Base-by-base conservation (phyloP, 371 early-diverging fungal species). In the Syncephalastrum racemosum region DNA sequence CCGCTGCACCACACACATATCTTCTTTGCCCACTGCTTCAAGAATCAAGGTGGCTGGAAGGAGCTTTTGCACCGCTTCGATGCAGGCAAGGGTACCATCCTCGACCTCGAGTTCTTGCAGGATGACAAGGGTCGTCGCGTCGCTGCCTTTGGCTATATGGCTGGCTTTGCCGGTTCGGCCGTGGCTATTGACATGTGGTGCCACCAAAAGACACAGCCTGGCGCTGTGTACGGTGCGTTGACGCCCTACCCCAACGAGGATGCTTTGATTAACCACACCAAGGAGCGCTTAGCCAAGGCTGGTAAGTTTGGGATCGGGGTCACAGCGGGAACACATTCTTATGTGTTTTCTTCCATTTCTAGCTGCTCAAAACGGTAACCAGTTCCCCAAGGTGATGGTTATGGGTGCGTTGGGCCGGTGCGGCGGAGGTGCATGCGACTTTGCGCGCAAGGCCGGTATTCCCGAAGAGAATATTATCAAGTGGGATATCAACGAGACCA, bases 391-490 rank as follows among this genome's bases (percentile, higher is more conserved):
- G 59, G 85, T 98, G 16, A 91, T 98, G 92, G 95, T 98, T 4
- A 95, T 97, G 90, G 98, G 98, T 42, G 98, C 98, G 36, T 71
- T 94, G 45, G 98, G 98, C 50, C 91, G 98, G 40, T 98, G 98
- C 73, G 98, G 98, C 54, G 71, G 75, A 23, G 98, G 98, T 46
- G 96, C 98, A 16, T 71, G 75, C 50, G 93, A 93, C 58, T 88
- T 93, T 64, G 91, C 91, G 25, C 82, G 80, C 53, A 85, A 87
- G 60, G 90, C 85, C 14, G 95, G 95, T 25, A 89, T 98, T 64
- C 92, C 92, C 42, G 91, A 91, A 57, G 86, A 88, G 31, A 83
- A 90, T 79, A 92, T 97, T 47, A 72, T 94, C 74, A 80, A 88
- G 76, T 98, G 98, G 98, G 98, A 98, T 65, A 86, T 97, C 67